Evolutionary conservation across 108 stramenopile species (phyloP).

Genomic region (Fragilaria crotonensis): DNA sequence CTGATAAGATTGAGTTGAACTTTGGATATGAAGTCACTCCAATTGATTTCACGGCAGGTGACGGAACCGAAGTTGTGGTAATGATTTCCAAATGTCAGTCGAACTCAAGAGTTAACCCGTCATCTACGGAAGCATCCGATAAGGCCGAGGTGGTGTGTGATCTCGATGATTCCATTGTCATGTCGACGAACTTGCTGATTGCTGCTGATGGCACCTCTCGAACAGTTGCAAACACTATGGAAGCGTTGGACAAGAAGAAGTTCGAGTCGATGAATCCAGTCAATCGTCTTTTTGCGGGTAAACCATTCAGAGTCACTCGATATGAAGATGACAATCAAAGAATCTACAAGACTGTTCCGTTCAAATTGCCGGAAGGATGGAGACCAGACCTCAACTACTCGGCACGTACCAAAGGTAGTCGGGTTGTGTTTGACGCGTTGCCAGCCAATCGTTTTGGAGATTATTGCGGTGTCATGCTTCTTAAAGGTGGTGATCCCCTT

Average conservation of each 20-base stretch:
- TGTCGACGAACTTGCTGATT: conserved; percentile 42
- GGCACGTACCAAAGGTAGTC: conserved; percentile 51
- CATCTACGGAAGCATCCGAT: conserved; percentile 1
- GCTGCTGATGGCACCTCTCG: conserved; percentile 70
- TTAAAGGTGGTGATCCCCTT: conserved; percentile 57
- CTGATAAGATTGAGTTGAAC: conserved; percentile 36
- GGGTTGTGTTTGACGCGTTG: conserved; percentile 74
- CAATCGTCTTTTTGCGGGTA: conserved; percentile 24
- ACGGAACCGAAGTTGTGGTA: conserved; percentile 7
- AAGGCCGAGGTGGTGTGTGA: conserved; percentile 26
- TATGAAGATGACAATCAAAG: conserved; percentile 66
- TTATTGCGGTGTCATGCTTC: conserved; percentile 77
- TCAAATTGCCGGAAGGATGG: conserved; percentile 63
- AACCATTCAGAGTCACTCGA: conserved; percentile 49
- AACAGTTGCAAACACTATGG: conserved; percentile 61
- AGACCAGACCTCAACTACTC: conserved; percentile 76
- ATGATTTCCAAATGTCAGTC: conserved; percentile 13
- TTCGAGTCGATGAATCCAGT: conserved; percentile 26
- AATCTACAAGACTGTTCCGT: conserved; percentile 80
- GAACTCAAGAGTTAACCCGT: conserved; percentile 9
- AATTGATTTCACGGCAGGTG: conserved; percentile 34
- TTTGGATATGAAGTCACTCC: conserved; percentile 53
- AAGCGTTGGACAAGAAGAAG: conserved; percentile 37
- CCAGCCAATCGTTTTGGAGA: conserved; percentile 64
- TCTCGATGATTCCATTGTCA: conserved; percentile 9